Evolutionary conservation across 2,329 filamentous ascomycete species (phyloP).

Genomic region (Pseudogymnoascus sp.): DNA sequence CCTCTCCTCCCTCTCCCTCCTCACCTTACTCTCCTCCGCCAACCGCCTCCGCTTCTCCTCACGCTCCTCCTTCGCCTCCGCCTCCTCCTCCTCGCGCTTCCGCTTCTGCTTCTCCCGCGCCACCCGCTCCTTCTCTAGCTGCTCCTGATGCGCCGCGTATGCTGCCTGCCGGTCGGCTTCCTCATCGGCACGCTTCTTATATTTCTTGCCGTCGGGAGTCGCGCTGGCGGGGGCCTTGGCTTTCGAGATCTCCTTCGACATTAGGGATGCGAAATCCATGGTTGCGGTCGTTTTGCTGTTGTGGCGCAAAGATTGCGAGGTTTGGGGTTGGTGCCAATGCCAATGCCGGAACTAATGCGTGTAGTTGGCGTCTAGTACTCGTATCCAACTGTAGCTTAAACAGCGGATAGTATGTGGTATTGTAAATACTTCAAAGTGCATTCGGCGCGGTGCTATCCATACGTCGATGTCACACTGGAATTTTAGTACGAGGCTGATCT

Average conservation of each 20-base stretch:
- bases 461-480: neutral
- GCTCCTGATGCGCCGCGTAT: slow-evolving; percentile 74
- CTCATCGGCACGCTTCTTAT: slow-evolving; percentile 72
- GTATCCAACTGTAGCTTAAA: neutral
- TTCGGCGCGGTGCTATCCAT: neutral
- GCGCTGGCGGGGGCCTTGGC: slow-evolving; percentile 41
- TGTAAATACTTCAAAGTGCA: slow-evolving; percentile 11
- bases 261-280: slow-evolving; percentile 94
- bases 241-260: slow-evolving; percentile 88
- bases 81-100: slow-evolving; percentile 79
- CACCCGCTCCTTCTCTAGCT: slow-evolving; percentile 60
- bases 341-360: neutral
- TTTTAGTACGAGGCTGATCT: slow-evolving; percentile 7
- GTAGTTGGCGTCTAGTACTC: no score
- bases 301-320: neutral
- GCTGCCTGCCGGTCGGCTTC: slow-evolving; percentile 73
- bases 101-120: slow-evolving; percentile 69
- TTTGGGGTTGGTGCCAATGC: neutral
- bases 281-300: slow-evolving; percentile 21
- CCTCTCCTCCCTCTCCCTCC: slow-evolving; percentile 63
- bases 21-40: slow-evolving; percentile 66
- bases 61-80: slow-evolving; percentile 55
- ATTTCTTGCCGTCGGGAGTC: slow-evolving; percentile 54
- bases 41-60: slow-evolving; percentile 76
- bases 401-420: neutral